phyloP scores from a whole-genome alignment of 2,329 filamentous ascomycete genomes.

The Thielaviopsis punctulata region DNA sequence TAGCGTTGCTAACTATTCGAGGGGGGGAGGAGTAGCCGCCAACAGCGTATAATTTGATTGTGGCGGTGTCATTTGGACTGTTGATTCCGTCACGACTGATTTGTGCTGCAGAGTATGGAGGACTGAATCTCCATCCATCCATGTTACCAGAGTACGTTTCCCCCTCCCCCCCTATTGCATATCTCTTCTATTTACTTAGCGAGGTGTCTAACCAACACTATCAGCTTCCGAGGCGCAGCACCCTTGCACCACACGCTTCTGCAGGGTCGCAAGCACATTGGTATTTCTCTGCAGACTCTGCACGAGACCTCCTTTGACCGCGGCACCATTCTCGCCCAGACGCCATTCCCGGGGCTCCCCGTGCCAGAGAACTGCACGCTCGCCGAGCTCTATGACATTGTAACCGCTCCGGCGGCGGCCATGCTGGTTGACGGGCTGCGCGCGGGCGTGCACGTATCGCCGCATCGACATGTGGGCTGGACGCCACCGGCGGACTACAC shows the following conservation, averaged over 20 bases:
- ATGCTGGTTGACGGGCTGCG: slow-evolving; percentile 53
- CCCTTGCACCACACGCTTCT: slow-evolving; percentile 78
- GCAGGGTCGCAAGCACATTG: slow-evolving; percentile 39
- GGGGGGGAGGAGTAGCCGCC: slow-evolving; percentile 36
- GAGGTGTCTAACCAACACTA: slow-evolving; percentile 4
- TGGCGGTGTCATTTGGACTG: slow-evolving; percentile 88
- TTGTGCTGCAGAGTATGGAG: slow-evolving; percentile 55
- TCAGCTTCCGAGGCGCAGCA: slow-evolving; percentile 62
- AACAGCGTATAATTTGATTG: slow-evolving; percentile 51
- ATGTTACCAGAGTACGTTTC: slow-evolving; percentile 57
- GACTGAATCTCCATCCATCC: slow-evolving; percentile 86
- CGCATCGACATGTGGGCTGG: slow-evolving; percentile 18
- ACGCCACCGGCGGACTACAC: neutral
- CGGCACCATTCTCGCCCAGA: slow-evolving; percentile 59
- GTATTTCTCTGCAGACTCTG: slow-evolving; percentile 76
- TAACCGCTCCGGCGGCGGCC: slow-evolving; percentile 48
- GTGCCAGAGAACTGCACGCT: slow-evolving; percentile 29
- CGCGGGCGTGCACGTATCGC: slow-evolving; percentile 46
- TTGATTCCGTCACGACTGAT: slow-evolving; percentile 70
- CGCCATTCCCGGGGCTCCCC: slow-evolving; percentile 37
- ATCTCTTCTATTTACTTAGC: neutral
- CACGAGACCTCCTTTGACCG: slow-evolving; percentile 61
- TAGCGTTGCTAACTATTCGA: no score
- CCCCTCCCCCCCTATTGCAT: neutral
- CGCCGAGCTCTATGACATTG: slow-evolving; percentile 23